Evolutionary conservation across 2,329 filamentous ascomycete species (phyloP).

Genomic region (Fusarium lyarnte): DNA sequence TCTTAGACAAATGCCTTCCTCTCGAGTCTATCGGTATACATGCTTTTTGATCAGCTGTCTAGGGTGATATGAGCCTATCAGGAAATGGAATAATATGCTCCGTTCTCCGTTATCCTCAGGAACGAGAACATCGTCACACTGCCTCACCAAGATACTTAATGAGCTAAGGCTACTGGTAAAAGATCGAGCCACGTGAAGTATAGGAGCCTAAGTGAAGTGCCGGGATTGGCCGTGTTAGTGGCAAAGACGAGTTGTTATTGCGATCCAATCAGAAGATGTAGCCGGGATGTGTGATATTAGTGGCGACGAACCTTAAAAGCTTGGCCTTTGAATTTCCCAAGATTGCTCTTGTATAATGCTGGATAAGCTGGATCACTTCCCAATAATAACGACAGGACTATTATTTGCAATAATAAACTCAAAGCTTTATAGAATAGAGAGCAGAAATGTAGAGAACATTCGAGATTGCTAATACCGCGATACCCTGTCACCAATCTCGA

Average conservation of each 20-base stretch:
- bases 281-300: background rate
- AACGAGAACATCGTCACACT: background rate
- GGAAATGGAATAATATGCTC: background rate
- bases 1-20: background rate
- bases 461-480: background rate
- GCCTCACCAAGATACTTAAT: background rate
- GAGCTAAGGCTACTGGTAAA: background rate
- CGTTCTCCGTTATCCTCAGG: background rate
- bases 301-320: constrained; percentile 6
- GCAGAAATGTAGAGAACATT: background rate
- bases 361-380: background rate
- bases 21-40: background rate
- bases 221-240: constrained; percentile 1
- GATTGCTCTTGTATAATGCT: background rate
- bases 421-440: too few relatives aligned
- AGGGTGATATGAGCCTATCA: background rate
- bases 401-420: too few relatives aligned
- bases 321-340: background rate
- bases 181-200: background rate
- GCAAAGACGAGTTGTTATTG: constrained; percentile 17
- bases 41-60: background rate
- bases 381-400: background rate
- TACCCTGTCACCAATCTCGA: constrained; percentile 18
- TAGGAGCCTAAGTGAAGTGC: constrained; percentile 1
- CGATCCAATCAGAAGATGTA: constrained; percentile 7